A percentile compares a stretch with the other conserved stretches of the same genome.
These are phyloP conservation scores for Cryphonectria radicalis DNA, from an alignment of 2,329 filamentous ascomycete species.

Conservation along the genomic window DNA sequence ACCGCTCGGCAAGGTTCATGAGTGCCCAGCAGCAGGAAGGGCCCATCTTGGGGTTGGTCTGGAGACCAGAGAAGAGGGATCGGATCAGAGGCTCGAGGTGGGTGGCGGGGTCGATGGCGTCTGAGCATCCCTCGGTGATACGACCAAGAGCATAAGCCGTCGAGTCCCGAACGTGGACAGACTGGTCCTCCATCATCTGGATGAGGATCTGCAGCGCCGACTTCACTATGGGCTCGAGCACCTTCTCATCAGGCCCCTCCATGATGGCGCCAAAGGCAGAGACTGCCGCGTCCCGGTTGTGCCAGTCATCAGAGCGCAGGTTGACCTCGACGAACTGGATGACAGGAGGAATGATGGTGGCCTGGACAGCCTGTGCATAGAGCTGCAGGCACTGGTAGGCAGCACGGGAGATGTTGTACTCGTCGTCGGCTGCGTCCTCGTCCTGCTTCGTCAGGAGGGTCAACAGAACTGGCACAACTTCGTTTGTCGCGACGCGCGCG, in stretches of 20 bases:
- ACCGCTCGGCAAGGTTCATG: conserved; percentile 97
- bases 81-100: conserved; percentile 86
- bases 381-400: conserved; percentile 96
- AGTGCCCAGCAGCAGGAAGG: conserved; percentile 98
- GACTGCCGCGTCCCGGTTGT: conserved; percentile 90
- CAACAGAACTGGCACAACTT: conserved; percentile 92
- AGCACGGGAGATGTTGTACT: conserved; percentile 95
- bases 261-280: conserved; percentile 98
- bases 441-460: conserved; percentile 93
- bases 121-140: conserved; percentile 91
- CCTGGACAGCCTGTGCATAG: conserved; percentile 89
- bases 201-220: conserved; percentile 92
- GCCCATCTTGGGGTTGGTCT: conserved; percentile 94
- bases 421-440: conserved; percentile 93
- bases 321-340: conserved; percentile 91
- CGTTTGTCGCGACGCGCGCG: conserved; percentile 85
- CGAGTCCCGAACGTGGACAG: conserved; percentile 91
- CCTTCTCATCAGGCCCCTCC: conserved; percentile 94
- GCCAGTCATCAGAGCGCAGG: conserved; percentile 91
- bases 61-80: conserved; percentile 86
- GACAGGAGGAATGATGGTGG: conserved; percentile 82
- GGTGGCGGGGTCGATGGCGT: conserved; percentile 82
- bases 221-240: conserved; percentile 91
- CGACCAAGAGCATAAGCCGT: conserved; percentile 94
- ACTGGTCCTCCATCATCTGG: conserved; percentile 86